Base-by-base conservation (phyloP, 768 basidiomycete genomes). In the Mycena rosella region DNA sequence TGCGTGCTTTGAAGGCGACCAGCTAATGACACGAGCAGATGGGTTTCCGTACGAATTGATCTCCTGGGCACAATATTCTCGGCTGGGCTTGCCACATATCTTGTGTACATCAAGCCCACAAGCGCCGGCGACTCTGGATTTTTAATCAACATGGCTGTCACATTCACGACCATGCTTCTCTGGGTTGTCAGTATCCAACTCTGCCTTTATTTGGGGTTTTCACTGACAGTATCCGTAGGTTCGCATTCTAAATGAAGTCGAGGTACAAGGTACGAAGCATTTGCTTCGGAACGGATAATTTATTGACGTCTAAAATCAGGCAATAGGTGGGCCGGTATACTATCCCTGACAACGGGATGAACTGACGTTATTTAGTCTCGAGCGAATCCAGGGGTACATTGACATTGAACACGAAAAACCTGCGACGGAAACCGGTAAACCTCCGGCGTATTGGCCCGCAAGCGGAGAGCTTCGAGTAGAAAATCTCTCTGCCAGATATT, bases 381-480 rank as follows among this genome's bases (percentile, higher is more conserved):
- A 96, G 74, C 90, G 95, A 63, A 89, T 95, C 0, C 86, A 91
- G 59, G 91, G 75, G 1, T 91, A 88, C 72, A 74, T 90, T 22
- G 74, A 80, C 27, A 88, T 89, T 60, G 89, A 90, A 34, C 86
- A 88, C 49, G 89, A 91, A 52, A 52, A 44, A 72, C 82, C 82
- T 7, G 73, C 78, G 52, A 79, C 79, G 0, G 68, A 78, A 29
- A 64, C 73, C 7, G 84, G 85, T 49, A 76, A 79, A 42, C 90
- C 90, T 1, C 89, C 90, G 1, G 89, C 90, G 2, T 84, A 87
- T 59, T 92, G 90, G 90, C 90, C 90, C 0, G 80, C 86, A 6
- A 86, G 85, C 18, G 90, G 90, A 17, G 79, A 84, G n/a, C 78
- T 91, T 29, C 73, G 79, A 7, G 85, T 87, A 4, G 84, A 89